Conservation (phyloP, 78 protist species). For the Cavenderia fasciculata region DNA sequence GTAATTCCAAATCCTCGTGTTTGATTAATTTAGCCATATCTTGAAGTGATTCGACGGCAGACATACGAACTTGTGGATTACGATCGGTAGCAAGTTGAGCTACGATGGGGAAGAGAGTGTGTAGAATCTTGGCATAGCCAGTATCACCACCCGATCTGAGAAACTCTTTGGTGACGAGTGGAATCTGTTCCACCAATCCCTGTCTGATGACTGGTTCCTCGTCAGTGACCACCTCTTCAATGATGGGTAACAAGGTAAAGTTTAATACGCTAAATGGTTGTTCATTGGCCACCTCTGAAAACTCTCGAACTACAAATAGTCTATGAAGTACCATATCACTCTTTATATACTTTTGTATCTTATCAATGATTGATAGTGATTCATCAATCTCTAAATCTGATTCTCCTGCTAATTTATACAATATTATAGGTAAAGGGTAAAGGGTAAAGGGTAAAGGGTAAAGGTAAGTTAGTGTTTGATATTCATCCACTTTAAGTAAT, state of each 20-base stretch:
- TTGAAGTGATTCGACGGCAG: slow-evolving; percentile 64
- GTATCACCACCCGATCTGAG: slow-evolving; percentile 17
- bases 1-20: slow-evolving; percentile 39
- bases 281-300: slow-evolving; percentile 25
- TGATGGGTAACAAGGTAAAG: neutral
- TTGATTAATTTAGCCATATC: slow-evolving; percentile 67
- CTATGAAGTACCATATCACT: slow-evolving; percentile 51
- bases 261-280: slow-evolving; percentile 1
- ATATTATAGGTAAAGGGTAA: too few relatives aligned
- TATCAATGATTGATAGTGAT: slow-evolving; percentile 34
- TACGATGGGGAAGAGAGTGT: slow-evolving; percentile 51
- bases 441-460: too few relatives aligned
- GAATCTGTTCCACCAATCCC: slow-evolving; percentile 75
- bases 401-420: slow-evolving; percentile 1
- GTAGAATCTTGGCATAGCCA: slow-evolving; percentile 32
- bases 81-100: slow-evolving; percentile 73
- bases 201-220: slow-evolving; percentile 75
- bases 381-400: slow-evolving; percentile 55
- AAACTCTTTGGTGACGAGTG: slow-evolving; percentile 8
- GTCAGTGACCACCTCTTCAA: slow-evolving; percentile 24
- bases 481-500: too few relatives aligned
- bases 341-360: slow-evolving; percentile 51
- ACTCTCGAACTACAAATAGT: slow-evolving; percentile 66
- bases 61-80: slow-evolving; percentile 75
- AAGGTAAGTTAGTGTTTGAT: too few relatives aligned